These are phyloP conservation scores for Wickerhamomyces bisporus DNA, from an alignment of 805 yeast genomes.

Conservation along the genomic window DNA sequence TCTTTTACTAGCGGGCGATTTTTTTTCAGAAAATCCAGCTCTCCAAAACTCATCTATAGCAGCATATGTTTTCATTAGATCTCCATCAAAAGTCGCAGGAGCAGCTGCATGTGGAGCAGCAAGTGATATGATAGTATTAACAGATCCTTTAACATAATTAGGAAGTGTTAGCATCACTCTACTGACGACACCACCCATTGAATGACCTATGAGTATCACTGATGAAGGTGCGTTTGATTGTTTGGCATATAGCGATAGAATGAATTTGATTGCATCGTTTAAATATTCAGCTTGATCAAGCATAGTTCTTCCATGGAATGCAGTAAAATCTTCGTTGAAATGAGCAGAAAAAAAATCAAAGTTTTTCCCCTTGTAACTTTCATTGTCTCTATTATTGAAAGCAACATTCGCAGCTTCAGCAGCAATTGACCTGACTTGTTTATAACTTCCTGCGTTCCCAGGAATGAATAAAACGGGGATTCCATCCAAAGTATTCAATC, in stretches of 20 bases:
- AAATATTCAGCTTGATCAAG: slow-evolving; percentile 89
- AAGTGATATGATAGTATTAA: slow-evolving; percentile 78
- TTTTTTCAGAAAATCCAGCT: slow-evolving; percentile 39
- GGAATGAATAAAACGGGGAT: slow-evolving; percentile 91
- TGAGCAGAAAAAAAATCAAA: slow-evolving; percentile 89
- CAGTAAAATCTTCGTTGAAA: slow-evolving; percentile 93
- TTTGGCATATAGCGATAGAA: slow-evolving; percentile 56
- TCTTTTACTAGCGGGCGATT: slow-evolving; percentile 38
- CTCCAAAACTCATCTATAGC: slow-evolving; percentile 79
- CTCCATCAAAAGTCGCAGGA: slow-evolving; percentile 92
- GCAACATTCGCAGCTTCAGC: slow-evolving; percentile 63
- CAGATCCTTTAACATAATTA: slow-evolving; percentile 64
- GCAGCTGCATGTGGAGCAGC: slow-evolving; percentile 92
- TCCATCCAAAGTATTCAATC: slow-evolving; percentile 41
- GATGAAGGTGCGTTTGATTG: slow-evolving; percentile 48
- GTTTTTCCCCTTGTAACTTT: slow-evolving; percentile 32
- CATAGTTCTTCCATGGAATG: slow-evolving; percentile 91
- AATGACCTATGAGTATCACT: slow-evolving; percentile 80
- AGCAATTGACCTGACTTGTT: slow-evolving; percentile 89
- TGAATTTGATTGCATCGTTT: slow-evolving; percentile 80
- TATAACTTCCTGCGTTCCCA: slow-evolving; percentile 94
- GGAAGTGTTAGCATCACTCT: slow-evolving; percentile 77
- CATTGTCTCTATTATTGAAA: slow-evolving; percentile 28
- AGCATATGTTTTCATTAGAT: slow-evolving; percentile 67
- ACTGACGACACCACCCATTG: slow-evolving; percentile 97